phyloP scores from a whole-genome alignment of 495 filamentous ascomycete species.

The Neurospora discreta region DNA sequence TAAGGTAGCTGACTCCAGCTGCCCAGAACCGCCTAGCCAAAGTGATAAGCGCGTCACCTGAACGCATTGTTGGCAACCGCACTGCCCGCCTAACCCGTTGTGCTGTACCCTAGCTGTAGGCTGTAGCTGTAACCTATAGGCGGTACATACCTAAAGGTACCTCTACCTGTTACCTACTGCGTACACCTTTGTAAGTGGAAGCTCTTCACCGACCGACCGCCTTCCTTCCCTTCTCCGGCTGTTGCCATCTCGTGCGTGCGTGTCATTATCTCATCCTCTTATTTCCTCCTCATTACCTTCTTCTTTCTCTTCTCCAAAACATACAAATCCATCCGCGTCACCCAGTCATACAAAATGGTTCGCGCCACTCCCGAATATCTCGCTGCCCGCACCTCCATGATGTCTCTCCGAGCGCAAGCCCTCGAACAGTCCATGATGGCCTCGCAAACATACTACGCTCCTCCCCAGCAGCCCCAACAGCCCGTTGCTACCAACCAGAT shows the following conservation, averaged over 20 bases:
- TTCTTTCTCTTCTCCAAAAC: background rate
- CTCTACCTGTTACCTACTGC: too few relatives aligned
- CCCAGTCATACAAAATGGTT: slow-evolving; percentile 20
- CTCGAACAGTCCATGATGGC: slow-evolving; percentile 13
- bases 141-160: background rate
- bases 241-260: background rate
- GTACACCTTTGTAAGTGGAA: background rate
- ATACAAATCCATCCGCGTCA: background rate
- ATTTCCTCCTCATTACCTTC: background rate
- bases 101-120: background rate
- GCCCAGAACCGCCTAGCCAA: background rate
- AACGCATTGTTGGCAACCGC: background rate
- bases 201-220: background rate
- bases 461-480: background rate
- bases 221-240: background rate
- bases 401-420: slow-evolving; percentile 27
- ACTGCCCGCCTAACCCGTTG: background rate
- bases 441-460: slow-evolving; percentile 1
- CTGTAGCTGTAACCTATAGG: background rate
- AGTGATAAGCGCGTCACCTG: background rate
- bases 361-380: slow-evolving; percentile 32
- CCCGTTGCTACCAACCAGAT: slow-evolving; percentile 6
- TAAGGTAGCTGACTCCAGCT: background rate
- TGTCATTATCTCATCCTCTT: background rate
- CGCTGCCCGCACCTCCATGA: slow-evolving; percentile 26